Percentiles rank a stretch among this genome's conserved stretches.
These are phyloP conservation scores for Pseudocercospora eumusae DNA, from an alignment of 2,329 filamentous ascomycete genomes.

Conservation along the genomic window DNA sequence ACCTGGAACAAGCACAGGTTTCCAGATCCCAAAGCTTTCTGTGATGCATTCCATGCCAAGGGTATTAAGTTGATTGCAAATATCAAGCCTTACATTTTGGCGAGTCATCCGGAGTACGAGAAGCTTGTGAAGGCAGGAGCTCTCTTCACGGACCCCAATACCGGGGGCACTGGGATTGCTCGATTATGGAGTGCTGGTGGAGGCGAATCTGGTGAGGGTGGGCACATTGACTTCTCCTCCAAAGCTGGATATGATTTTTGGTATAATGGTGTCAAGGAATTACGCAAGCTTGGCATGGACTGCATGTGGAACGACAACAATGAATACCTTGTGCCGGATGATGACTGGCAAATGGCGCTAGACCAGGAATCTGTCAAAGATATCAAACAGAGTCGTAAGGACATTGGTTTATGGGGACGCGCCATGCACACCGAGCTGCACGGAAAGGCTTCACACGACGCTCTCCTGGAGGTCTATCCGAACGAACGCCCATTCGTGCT, in stretches of 20 bases:
- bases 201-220: slow-evolving; percentile 67
- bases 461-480: slow-evolving; percentile 60
- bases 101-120: slow-evolving; percentile 66
- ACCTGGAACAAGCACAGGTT: slow-evolving; percentile 73
- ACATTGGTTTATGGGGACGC: slow-evolving; percentile 69
- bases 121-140: slow-evolving; percentile 60
- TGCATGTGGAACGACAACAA: slow-evolving; percentile 82
- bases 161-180: slow-evolving; percentile 55
- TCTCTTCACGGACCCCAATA: slow-evolving; percentile 62
- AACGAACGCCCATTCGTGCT: slow-evolving; percentile 66
- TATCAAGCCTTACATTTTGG: slow-evolving; percentile 71
- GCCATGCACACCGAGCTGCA: slow-evolving; percentile 70
- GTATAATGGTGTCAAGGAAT: slow-evolving; percentile 65
- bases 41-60: slow-evolving; percentile 61
- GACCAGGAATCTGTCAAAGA: slow-evolving; percentile 45
- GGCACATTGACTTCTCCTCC: slow-evolving; percentile 73
- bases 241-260: slow-evolving; percentile 68
- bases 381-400: slow-evolving; percentile 43
- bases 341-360: slow-evolving; percentile 65
- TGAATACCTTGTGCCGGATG: slow-evolving; percentile 67
- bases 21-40: slow-evolving; percentile 66
- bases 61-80: slow-evolving; percentile 71
- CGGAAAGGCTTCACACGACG: slow-evolving; percentile 70
- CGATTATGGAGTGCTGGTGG: slow-evolving; percentile 72
- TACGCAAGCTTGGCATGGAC: slow-evolving; percentile 66